Evolutionary conservation across 2,329 filamentous ascomycete species (phyloP), one percentile per base, ranked within the genome.

Genomic region (Blastomyces silverae): DNA sequence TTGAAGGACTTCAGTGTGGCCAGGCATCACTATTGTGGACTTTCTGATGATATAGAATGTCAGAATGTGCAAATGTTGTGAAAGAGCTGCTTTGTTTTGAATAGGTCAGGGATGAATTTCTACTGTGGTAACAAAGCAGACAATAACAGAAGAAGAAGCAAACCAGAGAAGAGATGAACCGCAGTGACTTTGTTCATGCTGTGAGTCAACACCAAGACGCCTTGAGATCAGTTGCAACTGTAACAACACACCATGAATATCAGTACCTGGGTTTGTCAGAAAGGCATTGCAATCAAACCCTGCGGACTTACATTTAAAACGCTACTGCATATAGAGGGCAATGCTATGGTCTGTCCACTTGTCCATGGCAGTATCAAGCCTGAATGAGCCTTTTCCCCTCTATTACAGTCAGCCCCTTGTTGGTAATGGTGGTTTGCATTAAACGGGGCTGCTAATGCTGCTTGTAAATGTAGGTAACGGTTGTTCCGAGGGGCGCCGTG

Each of bases 211-310:
- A n/a, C n/a, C n/a, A 39, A 11, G 7, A 10, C 55, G 22, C n/a
- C n/a, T n/a, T 46, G 7, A 22, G 7, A 34, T 57, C 3, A 57
- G 55, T 57, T n/a, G 55, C 10, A 20, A 37, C 17, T 8, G 34
- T 57, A 39, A 57, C 55, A 57, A 39, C 31, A 39, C n/a, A 39
- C 39, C 20, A 39, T 31, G 55, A 57, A 57, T 57, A 8, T 39
- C 55, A n/a, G 31, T 34, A 11, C 6, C 17, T 39, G 4, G 22
- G 8, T 20, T 39, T n/a, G 4, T 15, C 15, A 39, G 28, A 57
- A 37, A 37, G 37, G 2, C 31, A 34, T 17, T 2, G 2, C 25
- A 34, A 10, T 5, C 55, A 57, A 22, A 39, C n/a, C 20, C 55
- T 57, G 7, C 20, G 17, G 8, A 34, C 6, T 20, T 2, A 57